phyloP scores from a whole-genome alignment of 768 basidiomycete genomes.

The Lepiota venenata region DNA sequence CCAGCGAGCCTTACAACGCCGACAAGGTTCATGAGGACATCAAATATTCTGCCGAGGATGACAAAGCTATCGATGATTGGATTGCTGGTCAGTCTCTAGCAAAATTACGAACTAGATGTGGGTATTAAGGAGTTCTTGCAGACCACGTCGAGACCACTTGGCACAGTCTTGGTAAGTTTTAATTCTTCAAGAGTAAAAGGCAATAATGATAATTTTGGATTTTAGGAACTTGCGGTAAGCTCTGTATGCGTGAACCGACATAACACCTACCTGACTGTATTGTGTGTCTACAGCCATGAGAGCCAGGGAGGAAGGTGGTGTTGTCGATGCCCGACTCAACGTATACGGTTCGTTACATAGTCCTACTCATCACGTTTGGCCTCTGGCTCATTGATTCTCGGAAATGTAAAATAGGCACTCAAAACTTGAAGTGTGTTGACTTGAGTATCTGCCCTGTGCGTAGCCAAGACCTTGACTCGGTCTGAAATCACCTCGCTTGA shows the following conservation, averaged over 20 bases:
- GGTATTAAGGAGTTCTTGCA: constrained; percentile 32
- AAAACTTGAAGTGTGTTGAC: constrained; percentile 66
- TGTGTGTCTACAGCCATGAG: constrained; percentile 49
- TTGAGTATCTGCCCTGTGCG: constrained; percentile 70
- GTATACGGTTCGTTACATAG: constrained; percentile 39
- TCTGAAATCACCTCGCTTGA: neutral
- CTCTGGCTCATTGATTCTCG: neutral
- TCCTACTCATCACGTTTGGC: neutral
- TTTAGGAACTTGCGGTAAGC: constrained; percentile 41
- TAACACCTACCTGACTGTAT: too few species aligned
- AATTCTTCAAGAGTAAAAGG: neutral
- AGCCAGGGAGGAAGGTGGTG: constrained; percentile 60
- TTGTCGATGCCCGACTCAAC: constrained; percentile 60
- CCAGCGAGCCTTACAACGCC: constrained; percentile 50
- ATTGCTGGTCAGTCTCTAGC: constrained; percentile 35
- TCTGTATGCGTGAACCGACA: neutral
- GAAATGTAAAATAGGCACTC: constrained; percentile 33
- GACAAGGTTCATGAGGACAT: constrained; percentile 61
- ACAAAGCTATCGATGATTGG: constrained; percentile 72
- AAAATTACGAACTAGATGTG: neutral
- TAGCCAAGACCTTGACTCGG: constrained; percentile 4
- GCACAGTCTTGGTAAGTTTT: constrained; percentile 57
- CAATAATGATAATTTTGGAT: neutral
- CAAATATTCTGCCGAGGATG: constrained; percentile 64
- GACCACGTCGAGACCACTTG: constrained; percentile 77